These are phyloP conservation scores for Scheffersomyces coipomensis DNA, from an alignment of 805 yeast genomes.

Conservation along the genomic window DNA sequence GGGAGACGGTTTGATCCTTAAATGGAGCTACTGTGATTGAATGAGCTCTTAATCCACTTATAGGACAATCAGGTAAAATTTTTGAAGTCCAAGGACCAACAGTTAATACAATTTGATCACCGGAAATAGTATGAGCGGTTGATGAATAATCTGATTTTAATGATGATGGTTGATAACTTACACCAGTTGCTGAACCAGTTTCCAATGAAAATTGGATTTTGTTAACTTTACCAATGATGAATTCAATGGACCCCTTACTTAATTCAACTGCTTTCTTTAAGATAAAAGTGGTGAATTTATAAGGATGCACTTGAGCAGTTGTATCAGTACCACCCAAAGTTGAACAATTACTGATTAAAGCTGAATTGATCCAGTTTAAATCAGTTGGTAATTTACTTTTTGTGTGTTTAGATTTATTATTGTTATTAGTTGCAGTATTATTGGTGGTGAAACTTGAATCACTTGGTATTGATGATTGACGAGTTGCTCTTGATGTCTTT, in stretches of 20 bases:
- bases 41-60: conserved; percentile 91
- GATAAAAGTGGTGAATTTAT: conserved; percentile 83
- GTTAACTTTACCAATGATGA: conserved; percentile 81
- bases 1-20: conserved; percentile 68
- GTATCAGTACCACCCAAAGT: conserved; percentile 79
- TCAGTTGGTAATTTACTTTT: conserved; percentile 50
- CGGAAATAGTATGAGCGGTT: conserved; percentile 48
- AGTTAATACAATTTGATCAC: conserved; percentile 78
- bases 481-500: conserved; percentile 36
- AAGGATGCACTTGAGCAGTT: conserved; percentile 97
- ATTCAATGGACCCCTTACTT: conserved; percentile 71
- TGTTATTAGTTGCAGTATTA: background rate
- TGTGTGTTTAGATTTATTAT: conserved; percentile 10
- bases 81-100: conserved; percentile 98
- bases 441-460: background rate
- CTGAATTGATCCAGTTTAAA: conserved; percentile 73
- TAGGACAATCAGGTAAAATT: conserved; percentile 89
- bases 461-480: conserved; percentile 7
- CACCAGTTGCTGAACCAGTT: conserved; percentile 69
- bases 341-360: conserved; percentile 69
- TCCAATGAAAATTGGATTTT: conserved; percentile 62
- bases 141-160: conserved; percentile 23
- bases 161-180: conserved; percentile 55
- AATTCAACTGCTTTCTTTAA: conserved; percentile 73
- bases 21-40: conserved; percentile 88